Evolutionary conservation across 257 asterid genomes (phyloP).

Genomic region (Orobanche coerulescens): DNA sequence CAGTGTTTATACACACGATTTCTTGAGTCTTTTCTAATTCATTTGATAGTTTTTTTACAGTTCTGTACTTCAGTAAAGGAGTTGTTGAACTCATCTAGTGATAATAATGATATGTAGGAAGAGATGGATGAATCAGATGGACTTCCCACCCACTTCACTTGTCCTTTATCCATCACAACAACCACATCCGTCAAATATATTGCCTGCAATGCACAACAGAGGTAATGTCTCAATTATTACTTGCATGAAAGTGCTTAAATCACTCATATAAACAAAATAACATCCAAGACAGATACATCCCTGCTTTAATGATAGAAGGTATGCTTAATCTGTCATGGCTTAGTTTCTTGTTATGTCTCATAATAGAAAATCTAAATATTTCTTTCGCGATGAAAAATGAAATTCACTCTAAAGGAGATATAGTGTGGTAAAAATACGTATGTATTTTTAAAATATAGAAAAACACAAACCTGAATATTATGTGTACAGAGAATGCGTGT

Average conservation of each 20-base stretch:
- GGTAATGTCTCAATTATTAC: neutral
- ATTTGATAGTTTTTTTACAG: constrained; percentile 21
- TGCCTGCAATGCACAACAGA: constrained; percentile 56
- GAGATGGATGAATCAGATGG: constrained; percentile 49
- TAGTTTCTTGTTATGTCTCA: too few species aligned
- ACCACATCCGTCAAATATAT: constrained; percentile 66
- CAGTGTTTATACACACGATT: constrained; percentile 30
- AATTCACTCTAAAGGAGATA: too few species aligned
- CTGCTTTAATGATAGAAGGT: too few species aligned
- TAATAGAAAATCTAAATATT: too few species aligned
- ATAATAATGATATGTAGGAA: constrained; percentile 44
- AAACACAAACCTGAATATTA: constrained; percentile 63
- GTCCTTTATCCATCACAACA: constrained; percentile 83
- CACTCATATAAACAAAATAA: neutral
- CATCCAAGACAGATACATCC: too few species aligned
- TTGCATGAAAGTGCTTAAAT: neutral
- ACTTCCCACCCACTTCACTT: constrained; percentile 67
- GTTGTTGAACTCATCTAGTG: constrained; percentile 39
- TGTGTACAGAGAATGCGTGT: constrained; percentile 91
- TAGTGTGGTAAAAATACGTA: too few species aligned
- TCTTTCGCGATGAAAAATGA: too few species aligned
- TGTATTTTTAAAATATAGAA: too few species aligned
- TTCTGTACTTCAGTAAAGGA: constrained; percentile 33
- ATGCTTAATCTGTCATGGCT: too few species aligned
- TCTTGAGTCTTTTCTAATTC: constrained; percentile 38